Conservation (phyloP, 163 green algal genomes). For the Chloromonas sp. region DNA sequence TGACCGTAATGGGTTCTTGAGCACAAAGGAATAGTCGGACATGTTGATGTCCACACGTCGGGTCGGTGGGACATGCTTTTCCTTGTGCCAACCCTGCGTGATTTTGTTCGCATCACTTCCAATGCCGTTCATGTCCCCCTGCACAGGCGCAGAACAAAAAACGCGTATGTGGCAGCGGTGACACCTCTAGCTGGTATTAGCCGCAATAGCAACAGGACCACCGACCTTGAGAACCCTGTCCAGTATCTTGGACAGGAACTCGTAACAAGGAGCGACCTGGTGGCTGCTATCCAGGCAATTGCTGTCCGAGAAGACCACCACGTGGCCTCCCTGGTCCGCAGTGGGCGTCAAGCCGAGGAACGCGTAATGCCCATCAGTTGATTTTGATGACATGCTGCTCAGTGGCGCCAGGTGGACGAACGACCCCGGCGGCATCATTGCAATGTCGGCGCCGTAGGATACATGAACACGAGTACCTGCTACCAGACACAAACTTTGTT, state of each 20-base stretch:
- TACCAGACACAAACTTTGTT: too few species aligned
- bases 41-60: conserved; percentile 49
- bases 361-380: background rate
- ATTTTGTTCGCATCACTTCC: too few species aligned
- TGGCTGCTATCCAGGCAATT: conserved; percentile 51
- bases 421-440: conserved; percentile 20
- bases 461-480: conserved; percentile 17
- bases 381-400: conserved; percentile 2
- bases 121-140: too few species aligned
- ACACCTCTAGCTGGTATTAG: too few species aligned
- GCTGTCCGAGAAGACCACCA: conserved; percentile 36
- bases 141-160: too few species aligned
- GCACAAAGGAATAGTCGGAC: conserved; percentile 40
- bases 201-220: too few species aligned
- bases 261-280: conserved; percentile 22
- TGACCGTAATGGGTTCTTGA: conserved; percentile 27
- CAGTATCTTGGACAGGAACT: conserved; percentile 15
- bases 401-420: conserved; percentile 19
- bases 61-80: conserved; percentile 19
- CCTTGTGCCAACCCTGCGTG: background rate
- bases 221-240: background rate
- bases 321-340: conserved; percentile 21
- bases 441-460: conserved; percentile 30
- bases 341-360: conserved; percentile 22
- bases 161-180: too few species aligned